Evolutionary conservation across 2,329 filamentous ascomycete genomes (phyloP).

Genomic region (Botrytis fabae): DNA sequence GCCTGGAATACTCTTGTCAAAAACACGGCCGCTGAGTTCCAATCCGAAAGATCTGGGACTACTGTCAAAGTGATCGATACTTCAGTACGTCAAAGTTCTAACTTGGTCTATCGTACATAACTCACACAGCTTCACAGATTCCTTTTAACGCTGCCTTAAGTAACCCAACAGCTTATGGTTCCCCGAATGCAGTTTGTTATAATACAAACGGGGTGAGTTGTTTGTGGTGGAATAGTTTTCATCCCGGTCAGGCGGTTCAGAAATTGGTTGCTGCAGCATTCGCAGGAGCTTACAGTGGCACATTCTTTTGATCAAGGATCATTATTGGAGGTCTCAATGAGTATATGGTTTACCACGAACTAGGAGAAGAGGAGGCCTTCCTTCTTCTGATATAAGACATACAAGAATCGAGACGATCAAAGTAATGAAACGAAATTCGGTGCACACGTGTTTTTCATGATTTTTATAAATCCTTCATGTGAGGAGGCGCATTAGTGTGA

Average conservation of each 20-base stretch:
- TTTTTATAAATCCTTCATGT: background rate
- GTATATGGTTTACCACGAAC: background rate
- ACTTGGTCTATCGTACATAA: too few relatives aligned
- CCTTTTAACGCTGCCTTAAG: slow-evolving; percentile 18
- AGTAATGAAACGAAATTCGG: background rate
- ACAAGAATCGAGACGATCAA: background rate
- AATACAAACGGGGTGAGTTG: slow-evolving; percentile 25
- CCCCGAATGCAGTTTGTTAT: slow-evolving; percentile 21
- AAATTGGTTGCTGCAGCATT: slow-evolving; percentile 23
- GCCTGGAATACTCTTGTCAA: slow-evolving; percentile 6
- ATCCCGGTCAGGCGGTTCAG: slow-evolving; percentile 26
- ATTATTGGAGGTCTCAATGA: background rate
- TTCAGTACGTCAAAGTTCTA: background rate
- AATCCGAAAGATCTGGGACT: slow-evolving; percentile 10
- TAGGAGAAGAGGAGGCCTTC: background rate
- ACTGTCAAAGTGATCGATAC: slow-evolving; percentile 22
- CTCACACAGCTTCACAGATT: background rate
- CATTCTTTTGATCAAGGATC: slow-evolving; percentile 9
- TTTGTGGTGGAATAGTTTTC: slow-evolving; percentile 27
- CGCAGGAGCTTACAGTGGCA: background rate
- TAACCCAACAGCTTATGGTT: slow-evolving; percentile 24
- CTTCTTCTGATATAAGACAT: background rate
- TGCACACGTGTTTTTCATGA: background rate
- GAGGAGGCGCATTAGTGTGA: background rate
- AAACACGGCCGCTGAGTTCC: background rate